Evolutionary conservation across 2,329 filamentous ascomycete genomes (phyloP), one percentile per base, ranked within the genome.

Genomic region (Coniella lustricola): DNA sequence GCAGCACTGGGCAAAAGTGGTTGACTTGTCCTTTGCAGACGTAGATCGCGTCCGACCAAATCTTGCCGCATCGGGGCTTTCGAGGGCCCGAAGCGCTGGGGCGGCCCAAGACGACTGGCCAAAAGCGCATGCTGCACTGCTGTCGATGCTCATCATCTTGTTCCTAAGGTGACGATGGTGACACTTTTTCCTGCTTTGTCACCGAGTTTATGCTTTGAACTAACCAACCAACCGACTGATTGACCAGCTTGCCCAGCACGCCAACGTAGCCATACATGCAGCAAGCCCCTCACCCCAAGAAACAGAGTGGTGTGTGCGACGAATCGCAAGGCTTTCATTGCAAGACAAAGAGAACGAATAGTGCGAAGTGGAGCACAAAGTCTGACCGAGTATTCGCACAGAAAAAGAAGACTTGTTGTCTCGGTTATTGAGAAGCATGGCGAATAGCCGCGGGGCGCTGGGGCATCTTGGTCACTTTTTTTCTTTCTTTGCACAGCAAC

Each of bases 401-500:
- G 25, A 10, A 29, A 29, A 5, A 29, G 25, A 29, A 29, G 9
- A 20, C 8, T 31, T 22, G 32, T 22, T 25, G 46, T 21, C 32
- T 36, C 39, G 40, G 17, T 29, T 34, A 17, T 17, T 38, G 43
- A 46, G 46, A 46, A 35, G 25, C 8, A 38, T 22, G 35, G 31
- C 41, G 34, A 37, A 22, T 25, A 33, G 44, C 44, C 34, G 39
- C 43, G 39, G 47, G 25, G 22, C 25, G 17, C 20, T 37, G 44
- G 35, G 22, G 46, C 32, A 17, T n/a, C n/a, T n/a, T n/a, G n/a
- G n/a, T n/a, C 32, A 34, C 50, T 44, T 38, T 38, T 34, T 38
- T 37, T 17, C 38, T 32, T 36, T 34, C 25, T 32, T 36, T 34
- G 18, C 40, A 46, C 47, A 33, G 32, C 20, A 43, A 46, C 40